These are phyloP conservation scores for Lactarius quietus DNA, from an alignment of 768 basidiomycete genomes.

Conservation along the genomic window DNA sequence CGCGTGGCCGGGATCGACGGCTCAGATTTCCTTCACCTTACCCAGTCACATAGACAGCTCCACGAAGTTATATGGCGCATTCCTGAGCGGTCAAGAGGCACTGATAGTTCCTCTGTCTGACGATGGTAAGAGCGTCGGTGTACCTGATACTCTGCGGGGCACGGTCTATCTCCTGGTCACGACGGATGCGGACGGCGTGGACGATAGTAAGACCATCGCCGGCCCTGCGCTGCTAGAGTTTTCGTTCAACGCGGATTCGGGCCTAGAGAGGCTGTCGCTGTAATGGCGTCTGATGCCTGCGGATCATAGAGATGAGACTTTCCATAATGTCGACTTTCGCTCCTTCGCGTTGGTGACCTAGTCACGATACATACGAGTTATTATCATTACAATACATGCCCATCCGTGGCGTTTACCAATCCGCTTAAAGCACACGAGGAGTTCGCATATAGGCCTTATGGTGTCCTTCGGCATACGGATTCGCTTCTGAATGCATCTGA, in stretches of 20 bases:
- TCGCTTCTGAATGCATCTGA: not conserved
- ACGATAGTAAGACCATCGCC: slow-evolving; percentile 21
- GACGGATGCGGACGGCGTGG: slow-evolving; percentile 14
- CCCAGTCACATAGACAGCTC: slow-evolving; percentile 5
- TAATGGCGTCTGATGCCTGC: slow-evolving; percentile 1
- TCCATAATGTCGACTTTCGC: not conserved
- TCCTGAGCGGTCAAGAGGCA: slow-evolving; percentile 22
- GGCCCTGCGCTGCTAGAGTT: slow-evolving; percentile 25
- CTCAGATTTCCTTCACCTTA: slow-evolving; percentile 8
- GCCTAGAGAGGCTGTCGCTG: not conserved
- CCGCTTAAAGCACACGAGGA: not conserved
- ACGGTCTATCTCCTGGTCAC: slow-evolving; percentile 21
- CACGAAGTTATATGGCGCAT: slow-evolving; percentile 20
- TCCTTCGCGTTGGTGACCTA: not conserved
- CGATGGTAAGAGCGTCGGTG: slow-evolving; percentile 10
- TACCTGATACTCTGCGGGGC: slow-evolving; percentile 19
- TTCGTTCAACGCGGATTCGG: slow-evolving; percentile 16
- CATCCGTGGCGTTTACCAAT: not conserved
- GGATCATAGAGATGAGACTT: not conserved
- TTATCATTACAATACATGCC: not conserved
- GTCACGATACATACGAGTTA: not conserved
- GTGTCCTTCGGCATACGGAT: not conserved
- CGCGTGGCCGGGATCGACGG: slow-evolving; percentile 18
- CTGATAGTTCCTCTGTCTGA: slow-evolving; percentile 21
- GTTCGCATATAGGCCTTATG: not conserved